Percentiles rank a stretch among this genome's conserved stretches.
Conservation (phyloP, 306 rosid species). For the Phaseolus lunatus region DNA sequence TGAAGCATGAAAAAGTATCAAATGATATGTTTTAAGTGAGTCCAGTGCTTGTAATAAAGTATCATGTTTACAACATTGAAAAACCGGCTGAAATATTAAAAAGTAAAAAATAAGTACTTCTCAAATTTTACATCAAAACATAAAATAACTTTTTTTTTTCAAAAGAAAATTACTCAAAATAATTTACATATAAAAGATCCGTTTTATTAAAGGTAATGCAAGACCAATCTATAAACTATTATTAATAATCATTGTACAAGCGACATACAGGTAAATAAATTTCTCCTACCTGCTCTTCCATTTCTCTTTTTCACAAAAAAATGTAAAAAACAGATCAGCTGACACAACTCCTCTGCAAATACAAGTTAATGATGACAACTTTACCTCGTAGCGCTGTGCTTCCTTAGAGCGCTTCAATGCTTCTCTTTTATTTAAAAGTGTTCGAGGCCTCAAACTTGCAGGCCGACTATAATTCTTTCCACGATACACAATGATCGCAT, state of each 20-base stretch:
- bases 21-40: background rate
- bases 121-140: slow-evolving; percentile 18
- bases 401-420: slow-evolving; percentile 83
- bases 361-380: slow-evolving; percentile 33
- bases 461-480: slow-evolving; percentile 94
- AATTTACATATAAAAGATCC: background rate
- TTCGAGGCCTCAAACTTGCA: slow-evolving; percentile 77
- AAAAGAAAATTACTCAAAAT: background rate
- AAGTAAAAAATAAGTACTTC: background rate
- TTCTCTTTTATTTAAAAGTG: slow-evolving; percentile 74
- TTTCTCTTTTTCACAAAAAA: slow-evolving; percentile 12
- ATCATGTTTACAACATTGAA: background rate
- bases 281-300: slow-evolving; percentile 19
- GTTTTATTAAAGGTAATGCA: background rate
- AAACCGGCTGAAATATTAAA: slow-evolving; percentile 19
- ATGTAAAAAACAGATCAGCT: slow-evolving; percentile 40
- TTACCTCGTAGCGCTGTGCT: slow-evolving; percentile 88
- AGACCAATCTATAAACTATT: slow-evolving; percentile 25
- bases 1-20: slow-evolving; percentile 3
- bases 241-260: slow-evolving; percentile 20
- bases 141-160: background rate
- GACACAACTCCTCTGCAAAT: slow-evolving; percentile 4
- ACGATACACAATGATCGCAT: slow-evolving; percentile 86
- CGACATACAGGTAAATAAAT: slow-evolving; percentile 11
- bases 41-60: slow-evolving; percentile 16